phyloP scores from a whole-genome alignment of 176 grass and related monocot genomes.

The Miscanthus lutarioriparius region DNA sequence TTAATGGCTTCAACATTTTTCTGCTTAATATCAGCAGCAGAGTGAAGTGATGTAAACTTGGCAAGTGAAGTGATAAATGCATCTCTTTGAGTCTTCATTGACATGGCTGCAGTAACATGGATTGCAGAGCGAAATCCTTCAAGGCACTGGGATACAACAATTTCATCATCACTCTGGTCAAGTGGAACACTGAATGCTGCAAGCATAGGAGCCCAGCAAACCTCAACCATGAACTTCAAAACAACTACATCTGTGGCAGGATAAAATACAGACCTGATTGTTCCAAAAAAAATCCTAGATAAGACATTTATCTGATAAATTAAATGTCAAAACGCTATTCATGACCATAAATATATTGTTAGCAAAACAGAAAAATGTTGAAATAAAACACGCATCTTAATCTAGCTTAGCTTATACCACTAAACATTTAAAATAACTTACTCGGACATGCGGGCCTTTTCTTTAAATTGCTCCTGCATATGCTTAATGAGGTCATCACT shows the following conservation, averaged over 20 bases:
- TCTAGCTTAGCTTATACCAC: not conserved
- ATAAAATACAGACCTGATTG: constrained; percentile 92
- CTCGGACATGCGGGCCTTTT: constrained; percentile 98
- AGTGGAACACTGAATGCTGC: constrained; percentile 98
- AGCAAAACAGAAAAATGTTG: constrained; percentile 26
- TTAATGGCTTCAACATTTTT: constrained; percentile 98
- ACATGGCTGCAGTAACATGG: constrained; percentile 98
- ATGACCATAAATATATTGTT: not conserved
- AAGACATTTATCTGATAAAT: constrained; percentile 38
- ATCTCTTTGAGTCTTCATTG: constrained; percentile 98
- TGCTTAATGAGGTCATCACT: constrained; percentile 97
- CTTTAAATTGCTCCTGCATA: constrained; percentile 99
- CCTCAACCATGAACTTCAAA: constrained; percentile 98
- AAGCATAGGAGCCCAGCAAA: constrained; percentile 99
- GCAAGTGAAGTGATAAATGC: constrained; percentile 97
- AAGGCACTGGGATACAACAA: constrained; percentile 81
- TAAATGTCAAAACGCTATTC: constrained; percentile 28
- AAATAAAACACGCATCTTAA: constrained; percentile 2
- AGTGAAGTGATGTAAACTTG: constrained; percentile 98
- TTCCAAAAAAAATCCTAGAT: constrained; percentile 27
- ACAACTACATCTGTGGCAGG: constrained; percentile 92
- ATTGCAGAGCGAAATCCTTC: constrained; percentile 95
- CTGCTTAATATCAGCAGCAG: constrained; percentile 89
- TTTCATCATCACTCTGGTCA: constrained; percentile 88
- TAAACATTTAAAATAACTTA: constrained; percentile 49